Percentiles rank a stretch among this genome's conserved stretches.
Conservation (phyloP, 805 yeast species). For the Saccharomyces paradoxus region DNA sequence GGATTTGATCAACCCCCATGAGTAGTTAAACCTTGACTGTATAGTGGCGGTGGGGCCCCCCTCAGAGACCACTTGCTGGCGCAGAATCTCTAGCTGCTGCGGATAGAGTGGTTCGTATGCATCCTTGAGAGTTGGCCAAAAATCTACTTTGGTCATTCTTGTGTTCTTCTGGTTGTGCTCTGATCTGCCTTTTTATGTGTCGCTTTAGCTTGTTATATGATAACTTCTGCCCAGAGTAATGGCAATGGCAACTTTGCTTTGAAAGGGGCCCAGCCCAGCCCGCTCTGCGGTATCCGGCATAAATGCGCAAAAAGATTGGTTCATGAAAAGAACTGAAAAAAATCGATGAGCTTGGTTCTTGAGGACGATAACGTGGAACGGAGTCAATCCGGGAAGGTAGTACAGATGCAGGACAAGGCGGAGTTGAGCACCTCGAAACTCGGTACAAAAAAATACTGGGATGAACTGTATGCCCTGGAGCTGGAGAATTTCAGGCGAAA, state of each 20-base stretch:
- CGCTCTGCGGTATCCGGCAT: neutral
- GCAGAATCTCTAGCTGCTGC: constrained; percentile 68
- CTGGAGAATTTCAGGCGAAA: constrained; percentile 62
- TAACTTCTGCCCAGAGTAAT: neutral
- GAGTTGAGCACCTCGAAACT: constrained; percentile 67
- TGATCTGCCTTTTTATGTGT: neutral
- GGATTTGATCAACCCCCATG: constrained; percentile 91
- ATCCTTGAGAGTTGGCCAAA: constrained; percentile 27
- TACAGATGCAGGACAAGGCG: constrained; percentile 33
- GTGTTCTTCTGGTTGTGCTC: neutral
- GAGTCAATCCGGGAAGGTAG: neutral
- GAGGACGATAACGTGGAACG: neutral
- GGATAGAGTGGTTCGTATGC: constrained; percentile 45
- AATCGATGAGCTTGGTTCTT: neutral
- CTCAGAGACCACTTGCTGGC: constrained; percentile 71
- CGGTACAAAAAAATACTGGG: constrained; percentile 91
- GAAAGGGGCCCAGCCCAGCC: neutral
- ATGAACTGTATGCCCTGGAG: constrained; percentile 72
- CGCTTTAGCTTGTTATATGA: neutral
- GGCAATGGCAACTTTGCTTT: constrained; percentile 3
- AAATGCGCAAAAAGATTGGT: neutral
- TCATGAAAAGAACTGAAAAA: neutral
- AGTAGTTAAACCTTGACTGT: constrained; percentile 85
- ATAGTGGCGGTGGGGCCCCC: constrained; percentile 64
- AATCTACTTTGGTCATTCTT: constrained; percentile 21